Conservation (phyloP, 306 rosid species). For the Fragaria vesca region DNA sequence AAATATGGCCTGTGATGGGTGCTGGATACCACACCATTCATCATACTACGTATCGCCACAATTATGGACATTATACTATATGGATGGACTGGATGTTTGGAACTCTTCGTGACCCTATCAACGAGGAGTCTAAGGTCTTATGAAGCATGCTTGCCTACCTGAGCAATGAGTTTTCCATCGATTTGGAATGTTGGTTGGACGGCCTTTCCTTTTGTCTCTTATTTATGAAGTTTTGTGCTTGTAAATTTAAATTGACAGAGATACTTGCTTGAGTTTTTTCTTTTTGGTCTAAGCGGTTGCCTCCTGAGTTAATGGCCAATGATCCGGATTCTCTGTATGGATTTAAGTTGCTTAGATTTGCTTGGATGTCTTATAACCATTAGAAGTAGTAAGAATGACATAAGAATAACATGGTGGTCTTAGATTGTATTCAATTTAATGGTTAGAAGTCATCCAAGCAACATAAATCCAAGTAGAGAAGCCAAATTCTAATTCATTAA, state of each 20-base stretch:
- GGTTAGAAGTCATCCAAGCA: too few species aligned
- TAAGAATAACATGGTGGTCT: too few species aligned
- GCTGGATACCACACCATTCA: conserved; percentile 97
- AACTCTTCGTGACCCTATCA: conserved; percentile 71
- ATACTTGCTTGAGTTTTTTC: background rate
- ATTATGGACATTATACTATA: conserved; percentile 86
- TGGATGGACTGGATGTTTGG: conserved; percentile 99
- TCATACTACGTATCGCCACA: conserved; percentile 88
- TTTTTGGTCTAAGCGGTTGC: background rate
- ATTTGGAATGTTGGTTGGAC: background rate
- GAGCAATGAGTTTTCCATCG: background rate
- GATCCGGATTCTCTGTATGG: too few species aligned
- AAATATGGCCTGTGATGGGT: conserved; percentile 92
- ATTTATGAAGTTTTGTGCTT: conserved; percentile 3
- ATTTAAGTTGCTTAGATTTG: too few species aligned
- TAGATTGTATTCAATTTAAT: too few species aligned
- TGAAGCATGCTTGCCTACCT: conserved; percentile 22
- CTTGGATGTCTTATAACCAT: too few species aligned
- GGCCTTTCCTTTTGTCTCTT: background rate
- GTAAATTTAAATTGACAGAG: conserved; percentile 22
- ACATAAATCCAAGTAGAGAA: too few species aligned
- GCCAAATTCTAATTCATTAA: background rate
- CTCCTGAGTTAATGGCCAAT: background rate
- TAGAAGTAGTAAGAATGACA: too few species aligned
- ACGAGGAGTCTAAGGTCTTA: conserved; percentile 45